A percentile compares a stretch with the other conserved stretches of the same genome.
Evolutionary conservation across 495 filamentous ascomycete species (phyloP).

Genomic region (Collariella sp.): DNA sequence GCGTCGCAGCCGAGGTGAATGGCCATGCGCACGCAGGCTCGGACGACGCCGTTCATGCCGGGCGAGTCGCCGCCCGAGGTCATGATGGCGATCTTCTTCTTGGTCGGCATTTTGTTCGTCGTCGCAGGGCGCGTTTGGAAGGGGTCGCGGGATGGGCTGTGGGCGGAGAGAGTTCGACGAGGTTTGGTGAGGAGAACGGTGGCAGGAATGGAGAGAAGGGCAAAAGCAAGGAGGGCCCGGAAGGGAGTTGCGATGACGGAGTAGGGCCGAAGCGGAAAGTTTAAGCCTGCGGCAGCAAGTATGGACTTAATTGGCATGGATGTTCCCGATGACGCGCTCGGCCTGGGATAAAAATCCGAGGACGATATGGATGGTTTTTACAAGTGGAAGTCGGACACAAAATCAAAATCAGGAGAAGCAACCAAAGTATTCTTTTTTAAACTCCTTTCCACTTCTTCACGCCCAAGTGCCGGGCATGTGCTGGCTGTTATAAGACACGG

Average conservation of each 20-base stretch:
- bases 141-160: not conserved
- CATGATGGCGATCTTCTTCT: conserved; percentile 87
- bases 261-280: conserved; percentile 19
- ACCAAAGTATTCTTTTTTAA: too few relatives aligned
- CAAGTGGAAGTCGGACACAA: too few relatives aligned
- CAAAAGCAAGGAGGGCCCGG: conserved; percentile 17
- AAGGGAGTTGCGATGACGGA: conserved; percentile 20
- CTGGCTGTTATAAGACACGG: not conserved
- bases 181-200: conserved; percentile 10
- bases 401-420: too few relatives aligned
- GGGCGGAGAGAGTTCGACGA: not conserved
- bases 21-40: conserved; percentile 88
- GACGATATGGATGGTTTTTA: too few relatives aligned
- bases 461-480: not conserved
- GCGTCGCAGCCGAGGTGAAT: conserved; percentile 80
- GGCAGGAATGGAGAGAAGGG: conserved; percentile 19
- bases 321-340: conserved; percentile 18
- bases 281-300: conserved; percentile 1
- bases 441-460: not conserved
- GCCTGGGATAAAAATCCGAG: conserved; percentile 15
- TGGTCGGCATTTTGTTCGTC: conserved; percentile 33
- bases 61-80: conserved; percentile 96
- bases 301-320: conserved; percentile 18
- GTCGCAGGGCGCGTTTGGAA: not conserved
- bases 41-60: conserved; percentile 93